These are phyloP conservation scores for Athelia sp. DNA, from an alignment of 1,284 basidiomycete genomes.

Conservation along the genomic window DNA sequence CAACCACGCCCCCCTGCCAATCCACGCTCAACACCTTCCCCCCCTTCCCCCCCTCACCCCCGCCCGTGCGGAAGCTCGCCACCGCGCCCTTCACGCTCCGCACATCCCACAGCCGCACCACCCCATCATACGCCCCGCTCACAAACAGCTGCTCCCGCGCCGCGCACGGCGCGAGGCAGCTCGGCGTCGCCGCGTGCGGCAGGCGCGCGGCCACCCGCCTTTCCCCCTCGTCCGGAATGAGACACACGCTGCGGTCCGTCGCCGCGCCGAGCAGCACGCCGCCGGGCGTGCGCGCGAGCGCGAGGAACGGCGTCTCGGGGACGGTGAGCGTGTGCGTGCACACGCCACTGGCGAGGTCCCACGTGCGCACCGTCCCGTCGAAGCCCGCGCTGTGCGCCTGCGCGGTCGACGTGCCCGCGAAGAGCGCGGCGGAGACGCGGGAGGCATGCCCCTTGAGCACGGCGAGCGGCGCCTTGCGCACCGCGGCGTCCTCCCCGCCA, in stretches of 20 bases:
- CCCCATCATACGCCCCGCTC: slow-evolving; percentile 81
- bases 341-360: slow-evolving; percentile 68
- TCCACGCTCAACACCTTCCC: slow-evolving; percentile 72
- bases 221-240: slow-evolving; percentile 30
- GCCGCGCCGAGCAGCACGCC: slow-evolving; percentile 54
- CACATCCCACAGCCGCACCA: slow-evolving; percentile 84
- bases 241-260: slow-evolving; percentile 61
- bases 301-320: slow-evolving; percentile 68
- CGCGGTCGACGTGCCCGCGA: slow-evolving; percentile 26
- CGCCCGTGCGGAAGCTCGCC: slow-evolving; percentile 53
- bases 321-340: slow-evolving; percentile 62
- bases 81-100: slow-evolving; percentile 62
- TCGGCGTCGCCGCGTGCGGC: slow-evolving; percentile 69
- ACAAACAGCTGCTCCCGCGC: slow-evolving; percentile 54
- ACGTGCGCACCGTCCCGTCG: slow-evolving; percentile 69
- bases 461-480: slow-evolving; percentile 56
- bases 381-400: slow-evolving; percentile 68
- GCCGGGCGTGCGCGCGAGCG: slow-evolving; percentile 40
- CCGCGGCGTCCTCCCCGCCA: slow-evolving; percentile 25
- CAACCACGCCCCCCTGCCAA: slow-evolving; percentile 71
- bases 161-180: slow-evolving; percentile 55
- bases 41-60: slow-evolving; percentile 41
- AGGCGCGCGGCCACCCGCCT: slow-evolving; percentile 24
- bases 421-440: slow-evolving; percentile 64
- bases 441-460: slow-evolving; percentile 75